Conservation (phyloP, 73 alveolate species). For the Paramecium pentaurelia region DNA sequence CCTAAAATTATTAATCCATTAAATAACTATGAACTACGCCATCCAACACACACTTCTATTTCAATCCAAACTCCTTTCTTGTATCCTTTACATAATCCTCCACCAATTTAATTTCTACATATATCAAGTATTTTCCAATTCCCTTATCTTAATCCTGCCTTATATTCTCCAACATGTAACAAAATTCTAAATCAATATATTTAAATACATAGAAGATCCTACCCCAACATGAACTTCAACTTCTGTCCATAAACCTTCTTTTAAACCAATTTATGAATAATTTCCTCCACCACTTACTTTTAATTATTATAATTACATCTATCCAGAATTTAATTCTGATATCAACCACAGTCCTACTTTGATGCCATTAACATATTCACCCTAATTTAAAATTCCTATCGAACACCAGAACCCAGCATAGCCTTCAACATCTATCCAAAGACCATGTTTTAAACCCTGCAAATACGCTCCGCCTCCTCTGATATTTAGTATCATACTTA, state of each 20-base stretch:
- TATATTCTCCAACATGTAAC: not conserved
- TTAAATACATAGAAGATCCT: not conserved
- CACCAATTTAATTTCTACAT: not conserved
- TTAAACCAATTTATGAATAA: not conserved
- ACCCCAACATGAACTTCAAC: conserved; percentile 7
- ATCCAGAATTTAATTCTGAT: not conserved
- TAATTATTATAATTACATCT: not conserved
- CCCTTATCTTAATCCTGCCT: not conserved
- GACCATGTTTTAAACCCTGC: not conserved
- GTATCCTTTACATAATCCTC: not conserved
- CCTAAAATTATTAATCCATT: not conserved
- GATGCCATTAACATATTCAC: not conserved
- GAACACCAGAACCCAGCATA: not conserved
- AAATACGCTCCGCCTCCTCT: not conserved
- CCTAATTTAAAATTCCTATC: not conserved
- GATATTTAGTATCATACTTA: not conserved
- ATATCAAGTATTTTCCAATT: not conserved
- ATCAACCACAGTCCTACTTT: not conserved
- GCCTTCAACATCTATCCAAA: not conserved
- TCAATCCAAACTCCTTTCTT: not conserved
- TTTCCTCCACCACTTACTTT: not conserved
- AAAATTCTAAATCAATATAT: not conserved
- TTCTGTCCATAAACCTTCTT: conserved; percentile 4
- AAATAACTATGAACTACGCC: not conserved
- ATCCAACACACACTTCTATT: not conserved